phyloP scores from a whole-genome alignment of 805 yeast genomes.

The Saturnispora hagleri region DNA sequence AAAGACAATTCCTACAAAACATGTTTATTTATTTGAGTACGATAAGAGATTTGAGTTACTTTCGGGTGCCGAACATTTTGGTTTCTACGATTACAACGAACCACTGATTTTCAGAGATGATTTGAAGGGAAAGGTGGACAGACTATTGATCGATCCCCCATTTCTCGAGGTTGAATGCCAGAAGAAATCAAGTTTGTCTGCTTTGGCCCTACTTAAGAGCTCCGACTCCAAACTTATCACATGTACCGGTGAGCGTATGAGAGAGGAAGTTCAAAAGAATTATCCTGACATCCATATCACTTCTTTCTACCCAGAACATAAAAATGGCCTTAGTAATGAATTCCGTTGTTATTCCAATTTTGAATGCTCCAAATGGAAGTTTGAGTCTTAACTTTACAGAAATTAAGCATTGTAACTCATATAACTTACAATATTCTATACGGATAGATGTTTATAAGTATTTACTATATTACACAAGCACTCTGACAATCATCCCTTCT shows the following conservation, averaged over 20 bases:
- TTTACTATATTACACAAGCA: background rate
- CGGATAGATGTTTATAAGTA: background rate
- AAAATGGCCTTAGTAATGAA: constrained; percentile 80
- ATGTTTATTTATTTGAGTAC: constrained; percentile 68
- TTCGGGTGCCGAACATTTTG: constrained; percentile 60
- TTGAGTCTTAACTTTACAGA: background rate
- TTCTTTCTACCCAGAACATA: constrained; percentile 67
- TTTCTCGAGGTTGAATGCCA: constrained; percentile 79
- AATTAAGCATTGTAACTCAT: background rate
- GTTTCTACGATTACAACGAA: constrained; percentile 63
- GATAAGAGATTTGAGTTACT: constrained; percentile 69
- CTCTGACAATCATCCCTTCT: background rate
- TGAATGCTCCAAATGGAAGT: constrained; percentile 63
- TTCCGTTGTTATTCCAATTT: constrained; percentile 77
- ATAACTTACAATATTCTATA: background rate
- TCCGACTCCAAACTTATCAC: constrained; percentile 46
- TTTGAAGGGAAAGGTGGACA: constrained; percentile 53
- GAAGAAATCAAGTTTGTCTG: constrained; percentile 55
- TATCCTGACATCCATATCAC: constrained; percentile 64
- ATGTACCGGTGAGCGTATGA: constrained; percentile 89
- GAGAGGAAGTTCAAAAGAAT: constrained; percentile 43
- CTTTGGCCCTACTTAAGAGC: constrained; percentile 42
- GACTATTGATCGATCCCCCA: constrained; percentile 81
- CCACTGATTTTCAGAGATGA: constrained; percentile 55
- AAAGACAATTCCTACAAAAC: constrained; percentile 49